Evolutionary conservation across 2,329 filamentous ascomycete genomes (phyloP).

Genomic region (Samsoniella hepiali): DNA sequence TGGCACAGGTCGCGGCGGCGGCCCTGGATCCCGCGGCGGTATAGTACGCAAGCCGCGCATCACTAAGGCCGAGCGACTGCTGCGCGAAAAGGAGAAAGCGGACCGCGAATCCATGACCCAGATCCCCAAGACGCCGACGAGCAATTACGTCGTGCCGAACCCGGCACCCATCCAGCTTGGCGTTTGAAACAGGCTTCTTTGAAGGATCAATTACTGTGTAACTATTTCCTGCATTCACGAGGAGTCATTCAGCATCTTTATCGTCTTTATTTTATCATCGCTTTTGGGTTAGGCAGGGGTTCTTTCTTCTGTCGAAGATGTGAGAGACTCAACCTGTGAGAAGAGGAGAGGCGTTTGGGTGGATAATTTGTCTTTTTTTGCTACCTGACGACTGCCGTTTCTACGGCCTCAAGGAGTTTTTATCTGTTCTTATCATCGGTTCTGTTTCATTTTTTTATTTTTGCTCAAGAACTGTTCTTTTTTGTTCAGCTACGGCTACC

Average conservation of each 20-base stretch:
- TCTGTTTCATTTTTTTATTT: slow-evolving; percentile 8
- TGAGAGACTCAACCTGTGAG: not conserved
- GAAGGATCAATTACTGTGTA: not conserved
- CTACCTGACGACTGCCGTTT: not conserved
- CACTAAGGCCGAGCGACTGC: slow-evolving; percentile 66
- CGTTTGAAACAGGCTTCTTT: not conserved
- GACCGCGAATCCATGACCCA: slow-evolving; percentile 59
- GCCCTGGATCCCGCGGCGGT: slow-evolving; percentile 72
- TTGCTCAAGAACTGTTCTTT: slow-evolving; percentile 14
- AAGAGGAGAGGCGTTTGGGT: slow-evolving; percentile 4
- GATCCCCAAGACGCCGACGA: slow-evolving; percentile 37
- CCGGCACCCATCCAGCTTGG: slow-evolving; percentile 13
- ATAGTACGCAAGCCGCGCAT: slow-evolving; percentile 78
- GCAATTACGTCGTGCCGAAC: slow-evolving; percentile 33
- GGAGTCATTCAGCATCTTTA: slow-evolving; percentile 12
- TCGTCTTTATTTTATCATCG: not conserved
- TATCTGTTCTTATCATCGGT: slow-evolving; percentile 12
- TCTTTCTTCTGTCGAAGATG: not conserved
- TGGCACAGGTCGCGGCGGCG: slow-evolving; percentile 45
- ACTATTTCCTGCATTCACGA: slow-evolving; percentile 13
- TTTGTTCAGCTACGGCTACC: slow-evolving; percentile 8
- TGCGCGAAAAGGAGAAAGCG: slow-evolving; percentile 48
- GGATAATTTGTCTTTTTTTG: not conserved
- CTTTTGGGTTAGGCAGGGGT: not conserved
- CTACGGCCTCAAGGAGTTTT: not conserved